Base-by-base conservation (phyloP, 441 rosid genomes). In the Arabidopsis lyrata region DNA sequence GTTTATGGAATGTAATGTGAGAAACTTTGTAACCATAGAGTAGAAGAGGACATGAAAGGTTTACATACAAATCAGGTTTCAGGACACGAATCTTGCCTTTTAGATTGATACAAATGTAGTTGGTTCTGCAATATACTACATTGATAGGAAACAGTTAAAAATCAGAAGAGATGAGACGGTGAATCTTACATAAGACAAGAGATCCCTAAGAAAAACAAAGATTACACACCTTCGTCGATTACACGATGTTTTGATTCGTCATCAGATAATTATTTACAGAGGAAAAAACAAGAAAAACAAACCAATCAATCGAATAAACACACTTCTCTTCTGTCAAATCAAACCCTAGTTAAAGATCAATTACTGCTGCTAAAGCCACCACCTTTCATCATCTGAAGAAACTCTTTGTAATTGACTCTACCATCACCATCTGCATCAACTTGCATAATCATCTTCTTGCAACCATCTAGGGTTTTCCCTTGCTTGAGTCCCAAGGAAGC, bases 361-460 rank as follows among this genome's bases (percentile, higher is more conserved):
- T 5, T 60, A 52, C 83, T 63, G 24, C 83, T 77, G n/a, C 85
- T 84, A 3, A 87, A 86, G 15, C 91, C 95, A 63, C 87, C 86
- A 5, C 85, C 84, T 63, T 85, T 88, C 96, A 90, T 90, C 96
- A 90, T 90, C 70, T 84, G 85, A 82, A 75, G 74, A 60, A 90
- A 90, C 87, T 90, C 96, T 45, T 67, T 81, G 45, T 80, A 88
- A 82, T 84, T 76, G 15, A 90, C 92, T 88, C 78, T 82, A 18
- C 92, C 96, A 72, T 90, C 93, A 15, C 94, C 96, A 68, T 90
- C 94, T 10, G 52, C 86, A 61, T 88, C 96, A 10, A 90, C 96
- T 81, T 81, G 88, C 77, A 41, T 81, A 39, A 90, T 90, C 90
- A 90, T 90, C 76, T 58, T 78, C 86, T 77, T 81, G 53, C 92